Evolutionary conservation across 495 filamentous ascomycete species (phyloP).

Genomic region (Penicillium tannophilum): DNA sequence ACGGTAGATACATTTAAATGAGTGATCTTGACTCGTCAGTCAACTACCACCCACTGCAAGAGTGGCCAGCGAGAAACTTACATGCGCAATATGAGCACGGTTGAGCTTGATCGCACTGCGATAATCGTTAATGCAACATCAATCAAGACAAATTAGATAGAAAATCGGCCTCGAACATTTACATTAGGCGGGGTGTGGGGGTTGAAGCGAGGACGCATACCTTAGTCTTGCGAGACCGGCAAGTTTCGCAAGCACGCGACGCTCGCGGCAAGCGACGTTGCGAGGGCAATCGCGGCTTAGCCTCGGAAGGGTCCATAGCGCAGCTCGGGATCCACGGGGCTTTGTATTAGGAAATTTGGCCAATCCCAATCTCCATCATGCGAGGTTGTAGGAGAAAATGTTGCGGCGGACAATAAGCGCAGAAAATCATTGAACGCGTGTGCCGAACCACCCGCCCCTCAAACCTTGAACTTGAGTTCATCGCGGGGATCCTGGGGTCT

Average conservation of each 20-base stretch:
- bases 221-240: constrained; percentile 31
- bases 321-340: not conserved
- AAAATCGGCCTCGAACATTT: not conserved
- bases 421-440: not conserved
- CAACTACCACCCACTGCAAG: not conserved
- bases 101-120: constrained; percentile 28
- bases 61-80: constrained; percentile 5
- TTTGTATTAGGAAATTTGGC: not conserved
- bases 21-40: constrained; percentile 24
- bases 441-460: not conserved
- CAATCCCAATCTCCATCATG: not conserved
- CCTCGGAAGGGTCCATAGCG: constrained; percentile 5
- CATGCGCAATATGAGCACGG: constrained; percentile 32
- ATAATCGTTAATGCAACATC: not conserved
- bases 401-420: not conserved
- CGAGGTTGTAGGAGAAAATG: not conserved
- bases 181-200: not conserved
- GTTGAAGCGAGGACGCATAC: constrained; percentile 1
- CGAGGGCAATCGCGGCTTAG: constrained; percentile 11
- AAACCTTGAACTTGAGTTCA: not conserved
- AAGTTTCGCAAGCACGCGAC: constrained; percentile 30
- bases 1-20: constrained; percentile 27
- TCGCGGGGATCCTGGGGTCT: constrained; percentile 1
- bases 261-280: constrained; percentile 29
- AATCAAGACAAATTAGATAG: not conserved